Percentiles rank a stretch among this genome's conserved stretches.
These are phyloP conservation scores for Trichosporon sp. DNA, from an alignment of 1,284 basidiomycete species.

Conservation along the genomic window DNA sequence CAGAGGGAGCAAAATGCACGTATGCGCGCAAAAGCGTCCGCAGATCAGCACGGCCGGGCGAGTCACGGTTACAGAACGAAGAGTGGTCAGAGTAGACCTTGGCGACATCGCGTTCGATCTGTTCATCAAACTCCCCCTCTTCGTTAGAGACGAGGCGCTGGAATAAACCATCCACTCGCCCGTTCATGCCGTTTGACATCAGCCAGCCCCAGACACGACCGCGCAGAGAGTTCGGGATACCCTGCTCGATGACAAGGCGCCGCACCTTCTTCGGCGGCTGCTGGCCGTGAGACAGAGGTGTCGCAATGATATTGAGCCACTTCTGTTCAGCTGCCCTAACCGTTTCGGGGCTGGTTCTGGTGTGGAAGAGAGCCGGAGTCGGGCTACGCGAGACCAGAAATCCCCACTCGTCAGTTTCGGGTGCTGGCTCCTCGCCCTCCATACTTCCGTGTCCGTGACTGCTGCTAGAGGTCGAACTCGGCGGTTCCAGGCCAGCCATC, in stretches of 20 bases:
- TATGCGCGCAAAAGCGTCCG: slow-evolving; percentile 41
- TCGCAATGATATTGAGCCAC: slow-evolving; percentile 58
- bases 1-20: slow-evolving; percentile 55
- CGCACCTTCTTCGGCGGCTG: slow-evolving; percentile 78
- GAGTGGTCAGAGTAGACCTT: slow-evolving; percentile 41
- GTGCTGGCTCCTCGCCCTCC: slow-evolving; percentile 9
- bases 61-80: slow-evolving; percentile 29
- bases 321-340: slow-evolving; percentile 40
- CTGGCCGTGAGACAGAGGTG: slow-evolving; percentile 60
- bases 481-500: slow-evolving; percentile 5
- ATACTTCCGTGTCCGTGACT: not conserved
- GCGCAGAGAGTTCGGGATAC: slow-evolving; percentile 75
- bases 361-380: slow-evolving; percentile 37
- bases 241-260: slow-evolving; percentile 66
- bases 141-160: slow-evolving; percentile 59
- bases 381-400: slow-evolving; percentile 37
- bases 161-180: slow-evolving; percentile 65
- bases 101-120: slow-evolving; percentile 61
- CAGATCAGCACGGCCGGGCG: slow-evolving; percentile 39
- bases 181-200: slow-evolving; percentile 66
- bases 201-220: slow-evolving; percentile 76
- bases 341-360: slow-evolving; percentile 23
- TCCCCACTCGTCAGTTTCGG: slow-evolving; percentile 46
- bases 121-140: slow-evolving; percentile 53
- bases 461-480: not conserved